Evolutionary conservation across 306 rosid species (phyloP).

Genomic region (Macrotyloma uniflorum): DNA sequence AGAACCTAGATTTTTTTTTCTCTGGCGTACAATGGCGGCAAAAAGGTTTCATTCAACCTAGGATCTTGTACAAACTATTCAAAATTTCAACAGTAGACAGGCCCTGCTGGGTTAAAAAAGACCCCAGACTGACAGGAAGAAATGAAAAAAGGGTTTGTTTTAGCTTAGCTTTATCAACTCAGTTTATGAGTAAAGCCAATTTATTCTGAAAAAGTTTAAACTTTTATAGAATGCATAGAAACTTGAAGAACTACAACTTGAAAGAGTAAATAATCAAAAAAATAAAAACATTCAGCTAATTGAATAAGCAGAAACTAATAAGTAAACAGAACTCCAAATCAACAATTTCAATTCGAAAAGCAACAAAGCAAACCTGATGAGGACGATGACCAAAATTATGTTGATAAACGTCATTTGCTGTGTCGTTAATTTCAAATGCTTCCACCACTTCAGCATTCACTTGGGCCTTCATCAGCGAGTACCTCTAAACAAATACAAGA

Average conservation of each 20-base stretch:
- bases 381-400: slow-evolving; percentile 89
- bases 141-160: slow-evolving; percentile 2
- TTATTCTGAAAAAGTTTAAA: neutral
- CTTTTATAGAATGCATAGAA: neutral
- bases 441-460: slow-evolving; percentile 67
- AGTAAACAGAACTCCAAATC: neutral
- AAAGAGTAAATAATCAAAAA: neutral
- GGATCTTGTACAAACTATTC: neutral
- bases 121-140: neutral
- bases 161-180: neutral
- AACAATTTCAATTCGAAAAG: neutral
- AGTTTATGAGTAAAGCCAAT: neutral
- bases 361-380: slow-evolving; percentile 57
- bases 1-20: neutral
- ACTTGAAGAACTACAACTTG: neutral
- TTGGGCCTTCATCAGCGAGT: slow-evolving; percentile 67
- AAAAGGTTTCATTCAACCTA: neutral
- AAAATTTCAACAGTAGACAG: neutral
- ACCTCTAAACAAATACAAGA: slow-evolving; percentile 51
- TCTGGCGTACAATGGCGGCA: neutral
- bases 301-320: neutral
- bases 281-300: neutral
- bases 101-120: neutral
- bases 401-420: slow-evolving; percentile 82
- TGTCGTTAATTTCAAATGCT: slow-evolving; percentile 92